Conservation (phyloP, 2,329 filamentous ascomycete genomes). For the Diaporthe destruens region DNA sequence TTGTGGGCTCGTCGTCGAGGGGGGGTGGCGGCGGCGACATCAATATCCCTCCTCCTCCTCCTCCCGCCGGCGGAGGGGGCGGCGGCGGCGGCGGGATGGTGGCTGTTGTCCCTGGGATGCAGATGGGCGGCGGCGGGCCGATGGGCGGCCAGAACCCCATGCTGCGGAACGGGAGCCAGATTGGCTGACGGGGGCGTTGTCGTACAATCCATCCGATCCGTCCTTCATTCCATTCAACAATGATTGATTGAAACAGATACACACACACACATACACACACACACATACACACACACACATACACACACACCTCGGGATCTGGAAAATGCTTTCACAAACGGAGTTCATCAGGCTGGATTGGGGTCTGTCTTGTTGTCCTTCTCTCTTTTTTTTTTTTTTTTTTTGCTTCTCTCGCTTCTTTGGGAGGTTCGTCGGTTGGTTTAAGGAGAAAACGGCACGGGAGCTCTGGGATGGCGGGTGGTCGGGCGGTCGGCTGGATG, state of each 20-base stretch:
- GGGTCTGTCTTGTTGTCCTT: neutral
- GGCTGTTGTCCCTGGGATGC: slow-evolving; percentile 35
- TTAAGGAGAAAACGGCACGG: slow-evolving; percentile 12
- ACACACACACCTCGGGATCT: neutral
- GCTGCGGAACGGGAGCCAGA: slow-evolving; percentile 39
- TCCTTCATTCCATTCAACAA: neutral
- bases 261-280: too few species aligned
- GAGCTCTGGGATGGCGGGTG: too few species aligned
- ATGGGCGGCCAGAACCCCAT: slow-evolving; percentile 28
- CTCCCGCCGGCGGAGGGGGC: slow-evolving; percentile 4
- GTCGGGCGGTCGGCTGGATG: neutral
- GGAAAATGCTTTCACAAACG: neutral
- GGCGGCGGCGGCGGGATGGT: slow-evolving; percentile 25
- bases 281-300: too few species aligned
- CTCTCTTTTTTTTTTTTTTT: too few species aligned
- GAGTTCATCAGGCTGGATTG: slow-evolving; percentile 16
- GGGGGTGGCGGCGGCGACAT: slow-evolving; percentile 16
- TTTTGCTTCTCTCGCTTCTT: too few species aligned
- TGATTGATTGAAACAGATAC: neutral
- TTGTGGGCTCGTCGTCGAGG: slow-evolving; percentile 15
- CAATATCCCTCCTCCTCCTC: neutral
- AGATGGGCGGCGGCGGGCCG: slow-evolving; percentile 21
- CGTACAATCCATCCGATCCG: too few species aligned
- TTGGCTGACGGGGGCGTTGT: slow-evolving; percentile 24
- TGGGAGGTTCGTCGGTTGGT: neutral